Evolutionary conservation across 2,329 filamentous ascomycete species (phyloP).

Genomic region (Fragosphaeria purpurea): DNA sequence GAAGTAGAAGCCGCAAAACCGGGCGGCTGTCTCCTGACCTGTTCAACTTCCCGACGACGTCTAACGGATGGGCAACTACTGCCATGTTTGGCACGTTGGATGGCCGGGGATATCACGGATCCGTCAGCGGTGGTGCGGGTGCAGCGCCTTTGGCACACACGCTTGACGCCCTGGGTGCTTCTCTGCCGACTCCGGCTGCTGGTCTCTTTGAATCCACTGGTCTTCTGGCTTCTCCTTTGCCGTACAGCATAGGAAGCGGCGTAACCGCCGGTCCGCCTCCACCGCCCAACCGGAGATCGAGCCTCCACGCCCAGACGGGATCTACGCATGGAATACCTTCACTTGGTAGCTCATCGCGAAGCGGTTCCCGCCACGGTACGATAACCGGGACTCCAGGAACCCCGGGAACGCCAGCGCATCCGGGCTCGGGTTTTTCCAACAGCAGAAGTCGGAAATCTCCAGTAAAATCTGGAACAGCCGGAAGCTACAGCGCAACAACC

Average conservation of each 20-base stretch:
- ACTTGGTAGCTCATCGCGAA: slow-evolving; percentile 12
- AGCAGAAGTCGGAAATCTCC: slow-evolving; percentile 18
- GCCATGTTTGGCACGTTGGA: slow-evolving; percentile 34
- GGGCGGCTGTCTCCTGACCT: slow-evolving; percentile 38
- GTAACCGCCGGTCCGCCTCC: slow-evolving; percentile 28
- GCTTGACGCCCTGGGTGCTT: slow-evolving; percentile 35
- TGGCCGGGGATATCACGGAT: slow-evolving; percentile 23
- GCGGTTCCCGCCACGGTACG: slow-evolving; percentile 9
- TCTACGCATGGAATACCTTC: slow-evolving; percentile 12
- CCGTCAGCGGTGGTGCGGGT: slow-evolving; percentile 10
- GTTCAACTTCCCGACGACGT: slow-evolving; percentile 39
- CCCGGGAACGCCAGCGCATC: slow-evolving; percentile 11
- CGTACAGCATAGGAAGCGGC: slow-evolving; percentile 7
- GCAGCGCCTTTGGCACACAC: slow-evolving; percentile 22
- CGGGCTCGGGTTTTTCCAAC: not conserved
- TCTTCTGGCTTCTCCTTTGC: slow-evolving; percentile 19
- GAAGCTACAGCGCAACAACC: slow-evolving; percentile 1
- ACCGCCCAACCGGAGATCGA: slow-evolving; percentile 43
- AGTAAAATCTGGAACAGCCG: slow-evolving; percentile 6
- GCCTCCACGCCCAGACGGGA: slow-evolving; percentile 38
- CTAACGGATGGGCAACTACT: slow-evolving; percentile 33
- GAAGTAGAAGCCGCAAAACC: slow-evolving; percentile 1
- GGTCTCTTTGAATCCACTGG: slow-evolving; percentile 25
- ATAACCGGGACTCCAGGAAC: slow-evolving; percentile 12
- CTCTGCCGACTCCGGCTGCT: slow-evolving; percentile 32